Percentiles rank a stretch among this genome's conserved stretches.
Conservation (phyloP, 2,329 filamentous ascomycete genomes). For the Xylaria sp. region DNA sequence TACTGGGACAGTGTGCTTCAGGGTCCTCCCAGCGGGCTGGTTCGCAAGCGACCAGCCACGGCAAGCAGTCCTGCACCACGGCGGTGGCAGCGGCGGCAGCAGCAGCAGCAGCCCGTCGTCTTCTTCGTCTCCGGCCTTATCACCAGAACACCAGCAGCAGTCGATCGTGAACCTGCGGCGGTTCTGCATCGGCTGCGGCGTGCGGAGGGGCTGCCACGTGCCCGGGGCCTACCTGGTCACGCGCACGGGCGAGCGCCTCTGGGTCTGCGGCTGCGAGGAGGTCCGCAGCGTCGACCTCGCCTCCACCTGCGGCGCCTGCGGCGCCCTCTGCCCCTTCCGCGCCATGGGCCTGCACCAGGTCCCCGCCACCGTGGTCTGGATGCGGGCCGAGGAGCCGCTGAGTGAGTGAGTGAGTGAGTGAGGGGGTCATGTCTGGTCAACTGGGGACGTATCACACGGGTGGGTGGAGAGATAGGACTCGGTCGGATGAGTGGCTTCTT, state of each 20-base stretch:
- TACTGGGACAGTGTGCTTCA: no score
- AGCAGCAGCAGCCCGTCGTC: no score
- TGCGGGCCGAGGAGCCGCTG: not conserved
- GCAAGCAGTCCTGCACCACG: conserved; percentile 1
- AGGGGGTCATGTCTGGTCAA: no score
- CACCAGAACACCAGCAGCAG: no score
- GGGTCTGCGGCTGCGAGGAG: conserved; percentile 20
- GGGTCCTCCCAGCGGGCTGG: conserved; percentile 11
- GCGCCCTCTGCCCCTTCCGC: conserved; percentile 4
- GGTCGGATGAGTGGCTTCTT: no score
- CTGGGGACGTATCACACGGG: no score
- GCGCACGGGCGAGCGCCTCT: conserved; percentile 7
- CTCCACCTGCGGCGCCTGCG: conserved; percentile 13
- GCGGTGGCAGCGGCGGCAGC: no score
- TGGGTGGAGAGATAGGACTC: no score
- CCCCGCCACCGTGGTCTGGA: not conserved
- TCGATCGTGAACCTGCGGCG: conserved; percentile 20
- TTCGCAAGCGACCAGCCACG: conserved; percentile 21
- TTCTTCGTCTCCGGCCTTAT: no score
- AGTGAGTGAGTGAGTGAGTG: not conserved
- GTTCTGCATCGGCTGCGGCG: conserved; percentile 28
- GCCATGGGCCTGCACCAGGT: not conserved
- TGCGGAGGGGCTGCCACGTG: conserved; percentile 17
- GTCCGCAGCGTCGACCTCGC: conserved; percentile 1
- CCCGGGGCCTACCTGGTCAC: conserved; percentile 17